Conservation (phyloP, 371 early-diverging fungal species). For the Saksenaea vasiformis region DNA sequence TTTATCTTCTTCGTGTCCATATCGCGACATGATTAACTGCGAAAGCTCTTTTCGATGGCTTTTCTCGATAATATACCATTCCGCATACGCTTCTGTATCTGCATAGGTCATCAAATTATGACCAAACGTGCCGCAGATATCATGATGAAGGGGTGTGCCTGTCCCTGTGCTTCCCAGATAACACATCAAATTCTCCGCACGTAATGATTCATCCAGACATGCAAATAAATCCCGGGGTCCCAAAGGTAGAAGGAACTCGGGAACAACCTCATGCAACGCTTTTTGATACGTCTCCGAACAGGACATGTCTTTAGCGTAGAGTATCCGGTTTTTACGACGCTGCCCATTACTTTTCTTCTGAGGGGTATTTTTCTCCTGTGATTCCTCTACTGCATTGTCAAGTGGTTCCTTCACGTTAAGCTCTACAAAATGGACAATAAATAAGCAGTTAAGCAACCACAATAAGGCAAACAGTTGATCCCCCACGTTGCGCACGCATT, state of each 20-base stretch:
- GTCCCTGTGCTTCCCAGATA: conserved; percentile 33
- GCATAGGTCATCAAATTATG: conserved; percentile 40
- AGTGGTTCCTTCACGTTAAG: background rate
- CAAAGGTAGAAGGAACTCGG: conserved; percentile 27
- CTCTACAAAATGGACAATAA: background rate
- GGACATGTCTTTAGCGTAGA: conserved; percentile 35
- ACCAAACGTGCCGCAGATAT: conserved; percentile 42
- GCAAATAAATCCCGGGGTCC: conserved; percentile 26
- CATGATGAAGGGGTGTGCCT: conserved; percentile 40
- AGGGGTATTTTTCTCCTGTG: background rate
- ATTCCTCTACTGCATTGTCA: background rate
- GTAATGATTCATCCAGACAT: conserved; percentile 20
- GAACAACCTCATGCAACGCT: conserved; percentile 19
- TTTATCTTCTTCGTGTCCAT: background rate
- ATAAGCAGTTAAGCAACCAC: too few relatives aligned
- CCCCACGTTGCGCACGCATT: background rate
- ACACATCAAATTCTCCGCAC: conserved; percentile 41
- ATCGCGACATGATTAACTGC: background rate
- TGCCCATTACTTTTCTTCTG: background rate
- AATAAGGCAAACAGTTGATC: too few relatives aligned
- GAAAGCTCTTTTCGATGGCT: conserved; percentile 18
- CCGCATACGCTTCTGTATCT: conserved; percentile 22
- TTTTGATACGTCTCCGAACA: conserved; percentile 21
- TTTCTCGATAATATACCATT: conserved; percentile 33
- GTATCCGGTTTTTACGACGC: background rate